Evolutionary conservation across 1,139 yeast species (phyloP), one percentile per base, ranked within the genome.

Genomic region (Pichia sp.): DNA sequence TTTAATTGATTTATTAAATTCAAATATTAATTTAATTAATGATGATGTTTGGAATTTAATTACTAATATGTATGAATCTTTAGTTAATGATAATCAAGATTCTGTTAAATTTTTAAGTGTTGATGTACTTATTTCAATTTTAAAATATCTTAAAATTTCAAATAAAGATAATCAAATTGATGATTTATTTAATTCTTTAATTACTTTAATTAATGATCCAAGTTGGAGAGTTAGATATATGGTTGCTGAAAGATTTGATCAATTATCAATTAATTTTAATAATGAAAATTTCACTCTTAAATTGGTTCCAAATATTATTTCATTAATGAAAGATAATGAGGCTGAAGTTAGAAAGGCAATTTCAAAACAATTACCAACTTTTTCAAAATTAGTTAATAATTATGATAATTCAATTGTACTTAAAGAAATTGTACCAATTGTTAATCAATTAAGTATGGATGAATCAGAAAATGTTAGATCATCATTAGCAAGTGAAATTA

Each of bases 171-270:
- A 80, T 31, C 86, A 82, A 64, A 75, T 79, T 57, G 72, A 77
- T 40, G 86, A 81, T 57, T 73, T 84, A 53, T 73, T 84, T 55
- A 72, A 74, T 46, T 75, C 79, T 50, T 74, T 88, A 4, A 74
- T 84, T 54, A 79, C 81, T 56, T 75, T 94, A 57, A 83, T 87
- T 54, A 78, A 75, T 56, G 98, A 94, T 69, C 90, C 88, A 68
- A 86, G 95, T 61, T 94, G 99, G 99, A 83, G 98, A 67, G 97
- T 94, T 49, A 80, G 98, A 62, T 94, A 92, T 69, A 89, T 95
- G 79, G 95, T 96, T 31, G 97, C 97, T 31, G 97, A 90, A 65
- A 78, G 89, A 61, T 90, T 88, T 63, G 86, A 83, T 59, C 74
- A 75, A 56, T 77, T 94, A 53, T 88, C 95, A 4, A 63, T 70